Base-by-base conservation (phyloP, 2,329 filamentous ascomycete species). In the Nemania serpens region DNA sequence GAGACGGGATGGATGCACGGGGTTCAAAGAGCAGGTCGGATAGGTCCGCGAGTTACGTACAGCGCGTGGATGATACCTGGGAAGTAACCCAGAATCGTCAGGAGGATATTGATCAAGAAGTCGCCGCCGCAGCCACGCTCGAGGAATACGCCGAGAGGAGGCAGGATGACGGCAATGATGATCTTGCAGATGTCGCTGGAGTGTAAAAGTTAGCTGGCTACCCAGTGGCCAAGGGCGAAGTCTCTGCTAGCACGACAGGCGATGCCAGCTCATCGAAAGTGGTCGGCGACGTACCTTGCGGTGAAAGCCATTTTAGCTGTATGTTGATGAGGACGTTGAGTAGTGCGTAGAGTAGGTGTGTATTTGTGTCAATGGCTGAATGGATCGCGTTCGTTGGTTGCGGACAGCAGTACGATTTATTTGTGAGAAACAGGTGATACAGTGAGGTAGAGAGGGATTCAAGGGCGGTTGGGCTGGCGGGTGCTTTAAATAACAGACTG, bases 121-220 rank as follows among this genome's bases (percentile, higher is more conserved):
- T 92, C 89, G 69, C 86, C 86, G 75, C 85, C 85, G 78, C 89
- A 92, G 71, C 90, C 90, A 69, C 88, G 85, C 85, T 92, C 89
- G 66, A 93, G 87, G 84, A 93, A 92, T 74, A 93, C 90, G 79
- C 90, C 90, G 49, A 93, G 78, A 72, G 90, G 90, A 59, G 90
- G 90, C 58, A 93, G 83, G 79, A 93, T 78, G 81, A 93, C 82
- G 81, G 90, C 90, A 77, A 93, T 82, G 78, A 93, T 84, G 81
- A 87, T 85, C 79, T 87, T 87, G 83, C 81, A 84, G 70, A 87
- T 85, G 68, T 87, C 84, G 69, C 74, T 76, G n/a, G 43, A 17
- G 15, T 13, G 11, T 10, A 46, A 13, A 10, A 20, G 46, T 67
- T 47, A 57, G 57, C 25, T 5, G 17, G 3, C n/a, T 22, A 7